A percentile compares a stretch with the other conserved stretches of the same genome.
These are phyloP conservation scores for Entonaema liquescens DNA, from an alignment of 495 filamentous ascomycete species.

Conservation along the genomic window DNA sequence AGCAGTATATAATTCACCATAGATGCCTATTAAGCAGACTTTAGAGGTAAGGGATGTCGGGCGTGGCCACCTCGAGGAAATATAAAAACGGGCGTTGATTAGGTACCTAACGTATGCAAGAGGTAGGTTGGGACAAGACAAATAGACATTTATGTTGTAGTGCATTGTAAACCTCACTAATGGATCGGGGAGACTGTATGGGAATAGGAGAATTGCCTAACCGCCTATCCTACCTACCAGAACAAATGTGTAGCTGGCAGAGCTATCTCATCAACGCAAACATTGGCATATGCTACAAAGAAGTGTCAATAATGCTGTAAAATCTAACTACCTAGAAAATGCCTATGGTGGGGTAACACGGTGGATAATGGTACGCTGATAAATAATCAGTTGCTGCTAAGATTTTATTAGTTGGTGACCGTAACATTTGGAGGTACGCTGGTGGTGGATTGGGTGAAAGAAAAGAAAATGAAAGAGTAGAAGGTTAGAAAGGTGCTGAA, in stretches of 20 bases:
- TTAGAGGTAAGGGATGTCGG: background rate
- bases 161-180: background rate
- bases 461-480: background rate
- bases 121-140: background rate
- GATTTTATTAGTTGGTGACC: constrained; percentile 25
- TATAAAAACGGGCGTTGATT: background rate
- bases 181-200: background rate
- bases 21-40: background rate
- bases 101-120: background rate
- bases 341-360: constrained; percentile 17
- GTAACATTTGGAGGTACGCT: constrained; percentile 13
- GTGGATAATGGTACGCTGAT: constrained; percentile 11
- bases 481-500: constrained; percentile 18
- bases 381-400: constrained; percentile 3
- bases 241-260: background rate
- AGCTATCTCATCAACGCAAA: background rate
- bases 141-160: background rate
- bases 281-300: background rate
- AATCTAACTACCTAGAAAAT: background rate
- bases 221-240: background rate
- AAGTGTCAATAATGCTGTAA: constrained; percentile 4
- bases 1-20: background rate
- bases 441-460: background rate
- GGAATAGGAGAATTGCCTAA: background rate
- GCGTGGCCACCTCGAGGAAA: background rate